phyloP scores from a whole-genome alignment of 2,329 filamentous ascomycete genomes.

The Ophiostoma himal-ulmi region DNA sequence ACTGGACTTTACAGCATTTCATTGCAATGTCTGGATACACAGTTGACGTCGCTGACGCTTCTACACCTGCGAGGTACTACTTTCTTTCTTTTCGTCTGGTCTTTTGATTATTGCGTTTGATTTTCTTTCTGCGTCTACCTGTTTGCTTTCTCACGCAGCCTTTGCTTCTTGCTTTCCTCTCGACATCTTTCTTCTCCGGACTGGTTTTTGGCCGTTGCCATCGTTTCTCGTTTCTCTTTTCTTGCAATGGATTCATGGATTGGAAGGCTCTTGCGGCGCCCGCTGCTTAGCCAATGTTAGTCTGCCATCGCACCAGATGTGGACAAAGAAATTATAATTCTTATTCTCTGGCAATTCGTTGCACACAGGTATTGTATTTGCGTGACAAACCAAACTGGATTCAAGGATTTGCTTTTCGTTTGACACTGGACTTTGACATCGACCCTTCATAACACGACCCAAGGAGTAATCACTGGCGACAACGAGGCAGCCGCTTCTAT shows the following conservation, averaged over 20 bases:
- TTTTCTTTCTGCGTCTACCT: constrained; percentile 26
- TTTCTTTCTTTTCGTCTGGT: constrained; percentile 35
- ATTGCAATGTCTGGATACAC: constrained; percentile 48
- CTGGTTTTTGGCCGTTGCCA: constrained; percentile 14
- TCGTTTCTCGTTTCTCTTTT: neutral
- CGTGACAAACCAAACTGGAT: neutral
- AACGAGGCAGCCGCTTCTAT: neutral
- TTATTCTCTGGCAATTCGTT: neutral
- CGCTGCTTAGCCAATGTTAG: neutral
- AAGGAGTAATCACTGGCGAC: neutral
- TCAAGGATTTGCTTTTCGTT: neutral
- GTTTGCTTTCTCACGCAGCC: constrained; percentile 19
- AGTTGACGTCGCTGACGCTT: constrained; percentile 54
- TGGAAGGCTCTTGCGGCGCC: neutral
- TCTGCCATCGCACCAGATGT: neutral
- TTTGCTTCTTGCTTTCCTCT: constrained; percentile 18
- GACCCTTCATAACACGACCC: neutral
- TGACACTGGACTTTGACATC: neutral
- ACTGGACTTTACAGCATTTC: neutral
- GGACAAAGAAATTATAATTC: neutral
- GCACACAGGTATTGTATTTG: neutral
- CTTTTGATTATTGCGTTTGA: constrained; percentile 26
- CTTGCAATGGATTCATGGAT: neutral
- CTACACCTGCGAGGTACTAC: constrained; percentile 57
- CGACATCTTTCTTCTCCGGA: constrained; percentile 20